Base-by-base conservation (phyloP, 2,329 filamentous ascomycete species). In the Exophiala xenobiotica region DNA sequence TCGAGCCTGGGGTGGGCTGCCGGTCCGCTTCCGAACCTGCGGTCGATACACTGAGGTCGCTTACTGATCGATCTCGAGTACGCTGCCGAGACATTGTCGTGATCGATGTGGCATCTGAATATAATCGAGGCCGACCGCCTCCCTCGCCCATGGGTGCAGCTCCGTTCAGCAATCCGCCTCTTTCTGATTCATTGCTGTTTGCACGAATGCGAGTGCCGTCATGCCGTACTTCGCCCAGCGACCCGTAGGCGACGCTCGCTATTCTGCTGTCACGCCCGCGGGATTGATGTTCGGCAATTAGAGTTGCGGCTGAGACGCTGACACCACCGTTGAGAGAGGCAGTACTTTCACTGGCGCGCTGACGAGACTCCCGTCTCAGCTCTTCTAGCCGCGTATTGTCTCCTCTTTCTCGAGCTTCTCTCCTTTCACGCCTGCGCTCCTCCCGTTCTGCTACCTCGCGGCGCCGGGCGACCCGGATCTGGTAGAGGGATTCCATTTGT, bases 401-500 rank as follows among this genome's bases (percentile, higher is more conserved):
- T 43, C 87, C 85, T 44, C 85, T 77, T 48, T 77, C 79, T 43
- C 88, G 81, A 8, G 91, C 91, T 58, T 90, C 87, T 23, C 82
- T 75, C 22, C 88, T 78, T 51, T 83, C 75, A 40, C 81, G 78
- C 45, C 88, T 78, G n/a, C 88, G 77, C 58, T 87, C 84, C 60
- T 95, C 88, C 4, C 90, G 83, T 56, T 93, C 90, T 3, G 82
- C 81, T 31, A 86, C 78, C 67, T 95, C 87, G 49, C 81, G 78
- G 45, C 91, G 82, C 47, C 93, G 81, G 14, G 88, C 83, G 9
- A 88, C 67, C 9, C 93, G 85, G 53, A 97, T 92, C 68, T 95
- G 90, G 68, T 95, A 97, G 33, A 97, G 71, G 0, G 88, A 82
- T 56, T 93, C 88, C 93, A 97, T 97, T 68, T 96, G 89, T 22